Percentiles rank a stretch among this genome's conserved stretches.
Evolutionary conservation across 495 filamentous ascomycete genomes (phyloP).

Genomic region (Podospora fimiseda): DNA sequence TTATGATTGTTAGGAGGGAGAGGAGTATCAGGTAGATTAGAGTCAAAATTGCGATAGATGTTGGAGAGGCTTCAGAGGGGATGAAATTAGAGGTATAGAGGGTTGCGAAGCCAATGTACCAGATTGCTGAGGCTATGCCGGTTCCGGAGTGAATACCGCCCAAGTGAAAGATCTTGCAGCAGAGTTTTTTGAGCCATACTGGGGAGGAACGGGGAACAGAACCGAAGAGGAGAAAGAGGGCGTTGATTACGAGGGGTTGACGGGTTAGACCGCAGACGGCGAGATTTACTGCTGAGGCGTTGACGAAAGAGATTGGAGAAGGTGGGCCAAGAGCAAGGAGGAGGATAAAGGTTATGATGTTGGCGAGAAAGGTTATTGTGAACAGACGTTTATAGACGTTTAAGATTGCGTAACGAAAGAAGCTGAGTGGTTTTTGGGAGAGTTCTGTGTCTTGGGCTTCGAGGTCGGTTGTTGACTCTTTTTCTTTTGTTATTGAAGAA

Average conservation of each 20-base stretch:
- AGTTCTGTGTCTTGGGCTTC: slow-evolving; percentile 16
- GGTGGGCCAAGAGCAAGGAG: slow-evolving; percentile 16
- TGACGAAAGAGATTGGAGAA: slow-evolving; percentile 23
- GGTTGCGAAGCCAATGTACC: slow-evolving; percentile 54
- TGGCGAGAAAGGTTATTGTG: slow-evolving; percentile 26
- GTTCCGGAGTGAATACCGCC: slow-evolving; percentile 71
- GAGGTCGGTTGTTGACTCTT: slow-evolving; percentile 20
- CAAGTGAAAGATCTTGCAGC: slow-evolving; percentile 68
- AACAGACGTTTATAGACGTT: slow-evolving; percentile 32
- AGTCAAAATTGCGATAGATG: slow-evolving; percentile 17
- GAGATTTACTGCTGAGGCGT: slow-evolving; percentile 41
- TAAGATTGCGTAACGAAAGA: slow-evolving; percentile 24
- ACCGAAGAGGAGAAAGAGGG: slow-evolving; percentile 56
- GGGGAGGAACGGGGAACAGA: slow-evolving; percentile 54
- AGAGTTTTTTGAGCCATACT: slow-evolving; percentile 54
- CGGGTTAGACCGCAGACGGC: slow-evolving; percentile 52
- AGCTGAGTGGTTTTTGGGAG: slow-evolving; percentile 21
- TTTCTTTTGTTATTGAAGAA: slow-evolving; percentile 7
- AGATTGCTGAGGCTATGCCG: slow-evolving; percentile 59
- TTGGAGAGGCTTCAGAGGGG: slow-evolving; percentile 5
- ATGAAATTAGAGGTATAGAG: slow-evolving; percentile 41
- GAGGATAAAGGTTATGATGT: slow-evolving; percentile 26
- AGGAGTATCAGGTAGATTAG: slow-evolving; percentile 35
- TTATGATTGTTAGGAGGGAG: slow-evolving; percentile 36
- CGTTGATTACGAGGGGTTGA: slow-evolving; percentile 67